phyloP scores from a whole-genome alignment of 345 rosid genomes.

The Lepidium africanum region DNA sequence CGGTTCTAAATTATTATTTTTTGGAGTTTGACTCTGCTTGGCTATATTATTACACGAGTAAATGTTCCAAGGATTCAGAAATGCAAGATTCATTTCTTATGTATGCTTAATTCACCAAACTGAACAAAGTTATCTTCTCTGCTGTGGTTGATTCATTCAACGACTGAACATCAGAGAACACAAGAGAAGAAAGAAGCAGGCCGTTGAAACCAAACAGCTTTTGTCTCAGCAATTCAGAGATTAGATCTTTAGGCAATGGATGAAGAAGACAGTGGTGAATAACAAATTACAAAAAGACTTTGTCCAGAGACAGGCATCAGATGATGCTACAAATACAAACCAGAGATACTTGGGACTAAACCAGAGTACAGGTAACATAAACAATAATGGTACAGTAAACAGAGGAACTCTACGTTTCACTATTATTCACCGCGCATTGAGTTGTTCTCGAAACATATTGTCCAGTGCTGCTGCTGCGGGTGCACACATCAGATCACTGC shows the following conservation, averaged over 20 bases:
- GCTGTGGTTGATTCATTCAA: background rate
- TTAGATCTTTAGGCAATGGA: background rate
- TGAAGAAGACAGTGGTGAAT: background rate
- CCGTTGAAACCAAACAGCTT: background rate
- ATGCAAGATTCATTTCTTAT: constrained; percentile 10
- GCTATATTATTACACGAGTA: constrained; percentile 2
- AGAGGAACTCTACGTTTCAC: background rate
- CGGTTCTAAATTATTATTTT: background rate
- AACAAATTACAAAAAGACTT: constrained; percentile 3
- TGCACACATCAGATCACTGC: constrained; percentile 19
- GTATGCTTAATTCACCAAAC: background rate
- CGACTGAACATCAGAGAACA: background rate
- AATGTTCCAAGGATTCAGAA: constrained; percentile 15
- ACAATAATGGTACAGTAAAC: constrained; percentile 18
- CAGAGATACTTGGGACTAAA: background rate
- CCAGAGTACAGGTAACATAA: constrained; percentile 14
- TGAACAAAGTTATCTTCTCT: background rate
- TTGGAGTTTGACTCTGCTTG: constrained; percentile 9
- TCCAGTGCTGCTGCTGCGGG: constrained; percentile 4
- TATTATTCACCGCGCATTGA: constrained; percentile 28
- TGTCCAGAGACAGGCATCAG: background rate
- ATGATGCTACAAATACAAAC: constrained; percentile 14
- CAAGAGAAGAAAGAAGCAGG: background rate
- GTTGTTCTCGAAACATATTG: constrained; percentile 14
- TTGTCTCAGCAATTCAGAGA: background rate